Evolutionary conservation across 768 basidiomycete genomes (phyloP).

Genomic region (Serendipita sp.): DNA sequence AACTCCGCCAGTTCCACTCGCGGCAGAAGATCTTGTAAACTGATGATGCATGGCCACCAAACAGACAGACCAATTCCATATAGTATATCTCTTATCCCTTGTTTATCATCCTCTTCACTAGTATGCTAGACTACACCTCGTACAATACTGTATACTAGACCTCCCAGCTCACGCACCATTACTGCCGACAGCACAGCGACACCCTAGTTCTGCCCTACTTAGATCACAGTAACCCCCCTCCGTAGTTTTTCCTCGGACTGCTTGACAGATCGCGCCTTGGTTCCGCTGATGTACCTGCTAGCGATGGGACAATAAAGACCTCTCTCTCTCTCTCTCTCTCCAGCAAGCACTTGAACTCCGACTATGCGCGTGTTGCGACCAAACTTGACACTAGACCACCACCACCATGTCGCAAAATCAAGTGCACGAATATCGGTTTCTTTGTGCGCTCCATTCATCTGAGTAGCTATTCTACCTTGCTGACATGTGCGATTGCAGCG

Average conservation of each 20-base stretch:
- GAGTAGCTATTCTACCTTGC: too few species aligned
- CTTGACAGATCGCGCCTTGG: not conserved
- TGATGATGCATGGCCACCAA: not conserved
- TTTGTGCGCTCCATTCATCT: too few species aligned
- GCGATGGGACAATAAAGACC: not conserved
- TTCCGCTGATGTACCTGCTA: not conserved
- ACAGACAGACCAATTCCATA: not conserved
- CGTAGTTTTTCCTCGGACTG: not conserved
- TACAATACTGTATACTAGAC: not conserved
- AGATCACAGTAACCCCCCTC: too few species aligned
- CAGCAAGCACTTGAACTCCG: not conserved
- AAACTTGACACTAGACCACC: too few species aligned
- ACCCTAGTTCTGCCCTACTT: too few species aligned
- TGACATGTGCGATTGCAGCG: too few species aligned
- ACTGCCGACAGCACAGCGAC: too few species aligned
- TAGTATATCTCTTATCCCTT: not conserved
- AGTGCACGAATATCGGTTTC: too few species aligned
- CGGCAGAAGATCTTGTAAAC: not conserved
- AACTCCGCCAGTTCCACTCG: not conserved
- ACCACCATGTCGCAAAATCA: too few species aligned
- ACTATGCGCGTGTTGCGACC: too few species aligned
- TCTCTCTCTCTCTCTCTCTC: not conserved
- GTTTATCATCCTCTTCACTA: not conserved
- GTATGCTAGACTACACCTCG: not conserved
- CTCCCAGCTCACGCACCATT: not conserved